Evolutionary conservation across 257 asterid species (phyloP), one percentile per base, ranked within the genome.

Genomic region (Solanum rostratum): DNA sequence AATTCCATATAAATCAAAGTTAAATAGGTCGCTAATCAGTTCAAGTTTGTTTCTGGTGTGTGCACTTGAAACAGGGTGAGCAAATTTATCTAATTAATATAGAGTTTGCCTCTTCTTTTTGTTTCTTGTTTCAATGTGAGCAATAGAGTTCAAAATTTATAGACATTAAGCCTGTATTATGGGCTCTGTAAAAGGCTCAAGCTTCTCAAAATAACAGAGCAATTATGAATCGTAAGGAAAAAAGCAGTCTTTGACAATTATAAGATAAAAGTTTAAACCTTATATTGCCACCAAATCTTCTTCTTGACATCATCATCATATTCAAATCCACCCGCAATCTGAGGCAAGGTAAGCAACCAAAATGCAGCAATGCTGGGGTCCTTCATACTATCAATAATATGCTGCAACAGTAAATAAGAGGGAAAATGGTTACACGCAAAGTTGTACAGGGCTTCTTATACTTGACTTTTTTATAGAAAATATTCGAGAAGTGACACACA

Each of bases 341-440:
- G 98, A 85, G 99, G 99, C 66, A 96, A 86, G 68, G 97, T 93
- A 85, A 96, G 91, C 92, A 96, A 85, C 99, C 99, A 96, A 91
- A 96, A 96, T 83, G 97, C 97, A 83, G 97, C 99, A 80, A 96
- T 95, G 91, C 98, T 93, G 45, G 99, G 98, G 87, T 96, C 98
- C 89, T 93, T 96, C 98, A 96, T 95, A 84, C 98, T 94, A 80
- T 95, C 95, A 87, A 92, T 87, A 85, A 96, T 91, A 89, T 96
- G 98, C 99, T 96, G 97, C 91, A 92, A 86, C 76, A 79, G 88
- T 68, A 63, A 76, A 87, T 84, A 86, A 88, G 85, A 80, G 60
- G 54, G 6, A 78, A 50, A 78, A 50, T 78, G 49, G 43, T 43
- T n/a, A n/a, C 18, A 0, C 18, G 37, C 55, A 71, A 71, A 71